Evolutionary conservation across 192 early-diverging fungal genomes (phyloP), one percentile per base, ranked within the genome.

Genomic region (Haplosporangium gracile): DNA sequence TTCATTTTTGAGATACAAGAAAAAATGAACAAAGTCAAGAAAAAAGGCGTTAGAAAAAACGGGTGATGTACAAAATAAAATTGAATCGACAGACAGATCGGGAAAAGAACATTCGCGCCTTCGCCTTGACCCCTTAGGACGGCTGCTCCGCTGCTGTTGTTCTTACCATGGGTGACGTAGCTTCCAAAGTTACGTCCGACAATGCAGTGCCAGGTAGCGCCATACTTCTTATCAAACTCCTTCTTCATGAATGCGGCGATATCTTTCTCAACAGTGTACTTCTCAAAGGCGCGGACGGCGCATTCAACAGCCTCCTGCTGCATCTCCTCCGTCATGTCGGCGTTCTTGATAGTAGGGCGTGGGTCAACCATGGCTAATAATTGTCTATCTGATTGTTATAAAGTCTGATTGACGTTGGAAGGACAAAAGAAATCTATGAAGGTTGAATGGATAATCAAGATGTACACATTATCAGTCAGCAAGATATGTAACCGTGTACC

Each of bases 101-200:
- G 49, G 16, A 74, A 24, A 5, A n/a, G 16, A 45, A 26, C 60
- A 38, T 20, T 16, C 11, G 15, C 40, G 5, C 36, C 70, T 5
- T 18, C 49, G 49, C 5, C 49, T 51, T 51, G 49, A 51, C 15
- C 1, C 20, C 4, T 55, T 55, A 36, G 20, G 15, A 36, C 2
- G 34, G 11, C 18, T n/a, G 13, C 49, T 51, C 49, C 5, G 2
- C 49, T 51, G 49, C 5, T n/a, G 47, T 49, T n/a, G 70, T 42
- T 70, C 88, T 88, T 91, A 93, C 92, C 98, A 80, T 99, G 98
- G 38, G 99, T 99, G 24, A 99, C 99, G 81, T 97, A 98, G 47
- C 97, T 98, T 53, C 98, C 99, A 96, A 99, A 99, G 94, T 97
- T 99, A 78, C 97, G 93, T 73, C 99, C 99, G 55, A 99, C 99